Conservation (phyloP, 768 basidiomycete genomes). For the Psilocybe azurescens region DNA sequence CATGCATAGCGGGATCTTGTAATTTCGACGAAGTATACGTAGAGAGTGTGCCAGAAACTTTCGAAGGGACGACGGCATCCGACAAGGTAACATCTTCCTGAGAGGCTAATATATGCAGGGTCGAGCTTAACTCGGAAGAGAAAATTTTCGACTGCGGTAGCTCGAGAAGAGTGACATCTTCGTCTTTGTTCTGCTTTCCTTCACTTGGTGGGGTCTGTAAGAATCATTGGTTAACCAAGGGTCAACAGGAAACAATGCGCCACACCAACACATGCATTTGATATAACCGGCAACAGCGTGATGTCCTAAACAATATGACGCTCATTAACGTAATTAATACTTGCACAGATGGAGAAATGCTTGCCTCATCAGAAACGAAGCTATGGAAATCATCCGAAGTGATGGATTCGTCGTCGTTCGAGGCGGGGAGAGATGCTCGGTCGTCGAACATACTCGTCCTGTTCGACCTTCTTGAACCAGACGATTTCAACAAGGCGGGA, state of each 20-base stretch:
- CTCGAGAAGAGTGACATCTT: not conserved
- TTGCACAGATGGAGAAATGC: not conserved
- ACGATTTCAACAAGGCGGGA: slow-evolving; percentile 6
- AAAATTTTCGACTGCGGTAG: slow-evolving; percentile 5
- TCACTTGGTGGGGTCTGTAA: slow-evolving; percentile 1
- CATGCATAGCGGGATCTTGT: slow-evolving; percentile 4
- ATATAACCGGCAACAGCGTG: not conserved
- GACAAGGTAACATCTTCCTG: slow-evolving; percentile 12
- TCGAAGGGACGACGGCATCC: slow-evolving; percentile 8
- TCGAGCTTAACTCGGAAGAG: slow-evolving; percentile 17
- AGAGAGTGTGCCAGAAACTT: slow-evolving; percentile 5
- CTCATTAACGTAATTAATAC: not conserved
- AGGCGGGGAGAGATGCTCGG: slow-evolving; percentile 1
- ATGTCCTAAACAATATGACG: slow-evolving; percentile 13
- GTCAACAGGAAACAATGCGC: not conserved
- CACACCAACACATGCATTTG: slow-evolving; percentile 6
- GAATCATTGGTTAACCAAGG: not conserved
- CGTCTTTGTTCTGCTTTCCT: slow-evolving; percentile 4
- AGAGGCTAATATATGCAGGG: slow-evolving; percentile 4
- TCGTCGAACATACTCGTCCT: slow-evolving; percentile 1
- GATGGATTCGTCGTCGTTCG: slow-evolving; percentile 18
- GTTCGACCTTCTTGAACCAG: not conserved
- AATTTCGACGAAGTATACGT: not conserved
- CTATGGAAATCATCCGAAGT: slow-evolving; percentile 28
- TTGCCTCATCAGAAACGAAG: slow-evolving; percentile 22